phyloP scores from a whole-genome alignment of 208 protist genomes.

The Tritrichomonas musculus region DNA sequence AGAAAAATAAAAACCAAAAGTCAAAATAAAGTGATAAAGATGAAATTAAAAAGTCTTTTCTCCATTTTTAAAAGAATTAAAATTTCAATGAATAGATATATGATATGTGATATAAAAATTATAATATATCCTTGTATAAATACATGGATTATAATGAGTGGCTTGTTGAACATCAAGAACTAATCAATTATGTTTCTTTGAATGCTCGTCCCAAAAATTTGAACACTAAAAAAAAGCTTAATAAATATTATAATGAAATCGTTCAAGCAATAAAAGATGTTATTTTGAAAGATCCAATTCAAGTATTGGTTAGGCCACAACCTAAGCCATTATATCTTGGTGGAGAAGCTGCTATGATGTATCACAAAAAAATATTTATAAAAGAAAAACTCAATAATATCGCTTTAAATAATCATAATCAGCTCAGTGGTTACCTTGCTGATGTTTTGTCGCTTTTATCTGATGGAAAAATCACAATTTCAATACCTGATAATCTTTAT shows the following conservation, averaged over 20 bases:
- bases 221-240: neutral
- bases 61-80: no score
- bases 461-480: no score
- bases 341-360: neutral
- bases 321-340: neutral
- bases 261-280: neutral
- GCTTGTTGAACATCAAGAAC: neutral
- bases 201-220: neutral
- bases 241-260: neutral
- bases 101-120: no score
- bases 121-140: no score
- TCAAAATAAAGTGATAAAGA: no score
- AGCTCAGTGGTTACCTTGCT: neutral
- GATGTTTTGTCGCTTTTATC: neutral
- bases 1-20: no score
- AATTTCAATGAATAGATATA: no score
- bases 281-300: neutral
- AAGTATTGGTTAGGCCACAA: neutral
- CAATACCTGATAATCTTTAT: neutral
- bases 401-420: neutral
- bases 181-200: neutral
- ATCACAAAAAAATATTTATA: neutral
- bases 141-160: neutral
- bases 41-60: no score
- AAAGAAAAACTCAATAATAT: neutral